Conservation (phyloP, 2,329 filamentous ascomycete species). For the Paracamarosporium sp. region DNA sequence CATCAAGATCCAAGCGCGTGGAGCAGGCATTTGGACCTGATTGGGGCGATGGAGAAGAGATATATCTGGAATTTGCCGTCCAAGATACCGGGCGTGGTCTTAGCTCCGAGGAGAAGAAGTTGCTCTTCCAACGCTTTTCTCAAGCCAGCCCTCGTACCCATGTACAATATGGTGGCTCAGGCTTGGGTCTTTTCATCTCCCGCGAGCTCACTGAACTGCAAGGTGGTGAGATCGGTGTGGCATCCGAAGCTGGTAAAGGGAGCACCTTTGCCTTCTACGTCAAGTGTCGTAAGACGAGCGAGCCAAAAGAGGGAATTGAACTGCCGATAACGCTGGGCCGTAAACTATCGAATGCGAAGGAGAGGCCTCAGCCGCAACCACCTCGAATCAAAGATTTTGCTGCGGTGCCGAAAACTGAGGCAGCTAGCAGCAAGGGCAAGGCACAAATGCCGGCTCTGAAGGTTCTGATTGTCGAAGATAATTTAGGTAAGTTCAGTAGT, state of each 20-base stretch:
- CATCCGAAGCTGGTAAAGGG: slow-evolving; percentile 70
- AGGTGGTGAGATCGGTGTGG: slow-evolving; percentile 79
- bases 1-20: slow-evolving; percentile 58
- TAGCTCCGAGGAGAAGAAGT: slow-evolving; percentile 72
- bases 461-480: slow-evolving; percentile 53
- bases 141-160: slow-evolving; percentile 79
- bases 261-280: slow-evolving; percentile 82
- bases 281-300: slow-evolving; percentile 65
- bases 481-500: slow-evolving; percentile 33
- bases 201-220: slow-evolving; percentile 81
- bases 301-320: slow-evolving; percentile 42
- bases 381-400: slow-evolving; percentile 47
- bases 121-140: slow-evolving; percentile 79
- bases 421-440: slow-evolving; percentile 14
- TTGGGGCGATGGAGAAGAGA: slow-evolving; percentile 72
- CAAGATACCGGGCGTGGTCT: slow-evolving; percentile 79
- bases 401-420: slow-evolving; percentile 15
- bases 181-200: slow-evolving; percentile 80
- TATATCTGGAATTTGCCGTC: slow-evolving; percentile 75
- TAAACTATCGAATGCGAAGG: slow-evolving; percentile 39
- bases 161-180: slow-evolving; percentile 79
- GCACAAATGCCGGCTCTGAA: slow-evolving; percentile 29
- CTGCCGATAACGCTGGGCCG: slow-evolving; percentile 32
- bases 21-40: slow-evolving; percentile 61
- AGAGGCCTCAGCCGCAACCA: slow-evolving; percentile 22